Percentiles rank a stretch among this genome's conserved stretches.
These are phyloP conservation scores for Geotrichum fermentans DNA, from an alignment of 1,139 yeast genomes.

Conservation along the genomic window DNA sequence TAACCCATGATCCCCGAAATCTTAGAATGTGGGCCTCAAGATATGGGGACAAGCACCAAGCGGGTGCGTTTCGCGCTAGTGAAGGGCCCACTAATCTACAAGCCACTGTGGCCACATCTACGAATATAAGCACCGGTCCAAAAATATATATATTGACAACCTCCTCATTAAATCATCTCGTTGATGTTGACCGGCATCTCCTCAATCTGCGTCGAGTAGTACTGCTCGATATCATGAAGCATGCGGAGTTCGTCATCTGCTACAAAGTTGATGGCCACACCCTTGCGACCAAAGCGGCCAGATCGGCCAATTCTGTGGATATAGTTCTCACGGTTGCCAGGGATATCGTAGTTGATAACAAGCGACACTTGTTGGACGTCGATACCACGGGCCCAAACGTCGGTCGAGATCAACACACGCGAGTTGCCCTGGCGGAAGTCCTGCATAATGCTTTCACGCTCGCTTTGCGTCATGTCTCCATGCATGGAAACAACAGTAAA, in stretches of 20 bases:
- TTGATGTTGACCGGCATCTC: constrained; percentile 97
- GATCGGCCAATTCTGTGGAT: constrained; percentile 99
- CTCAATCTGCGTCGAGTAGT: constrained; percentile 96
- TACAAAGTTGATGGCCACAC: constrained; percentile 98
- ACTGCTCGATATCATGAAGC: constrained; percentile 96
- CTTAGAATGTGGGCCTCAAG: background rate
- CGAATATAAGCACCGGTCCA: no score
- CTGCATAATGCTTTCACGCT: constrained; percentile 96
- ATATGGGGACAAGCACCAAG: background rate
- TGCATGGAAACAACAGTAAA: constrained; percentile 97
- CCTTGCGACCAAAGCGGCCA: constrained; percentile 99
- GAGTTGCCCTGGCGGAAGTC: constrained; percentile 98
- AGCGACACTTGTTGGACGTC: constrained; percentile 98
- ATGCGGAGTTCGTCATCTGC: constrained; percentile 85
- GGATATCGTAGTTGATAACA: constrained; percentile 96
- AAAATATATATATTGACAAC: no score
- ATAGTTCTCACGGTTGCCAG: constrained; percentile 95
- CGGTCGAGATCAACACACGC: constrained; percentile 94
- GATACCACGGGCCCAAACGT: constrained; percentile 98
- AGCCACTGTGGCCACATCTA: no score
- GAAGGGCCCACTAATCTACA: no score
- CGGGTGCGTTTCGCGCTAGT: no score
- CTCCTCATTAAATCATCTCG: constrained; percentile 53
- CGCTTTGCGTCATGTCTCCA: constrained; percentile 94
- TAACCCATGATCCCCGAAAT: background rate